Evolutionary conservation across 2,329 filamentous ascomycete genomes (phyloP).

Genomic region (Nigrospora sphaerica): DNA sequence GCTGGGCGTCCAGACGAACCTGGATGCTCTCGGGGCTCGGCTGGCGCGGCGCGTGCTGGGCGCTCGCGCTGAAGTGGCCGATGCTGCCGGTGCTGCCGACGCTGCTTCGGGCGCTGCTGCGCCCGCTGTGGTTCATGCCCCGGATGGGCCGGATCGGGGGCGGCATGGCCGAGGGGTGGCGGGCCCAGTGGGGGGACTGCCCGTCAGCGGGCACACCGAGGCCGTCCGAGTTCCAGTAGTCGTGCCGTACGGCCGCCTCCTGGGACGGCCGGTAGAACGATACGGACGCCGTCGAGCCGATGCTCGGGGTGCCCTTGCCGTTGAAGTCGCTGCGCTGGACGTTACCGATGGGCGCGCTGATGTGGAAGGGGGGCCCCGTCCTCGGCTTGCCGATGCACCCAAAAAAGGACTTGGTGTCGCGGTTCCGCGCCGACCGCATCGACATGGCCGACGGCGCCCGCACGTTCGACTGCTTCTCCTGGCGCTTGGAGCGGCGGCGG

Average conservation of each 20-base stretch:
- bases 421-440: not conserved
- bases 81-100: not conserved
- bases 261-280: too few relatives aligned
- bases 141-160: not conserved
- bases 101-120: not conserved
- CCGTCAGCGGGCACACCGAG: too few relatives aligned
- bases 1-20: too few relatives aligned
- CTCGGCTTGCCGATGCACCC: not conserved
- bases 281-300: not conserved
- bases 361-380: not conserved
- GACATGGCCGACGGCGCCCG: too few relatives aligned
- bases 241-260: too few relatives aligned
- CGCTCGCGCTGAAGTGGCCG: not conserved
- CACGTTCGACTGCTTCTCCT: not conserved
- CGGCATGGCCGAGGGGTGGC: not conserved
- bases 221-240: too few relatives aligned
- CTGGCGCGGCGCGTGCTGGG: too few relatives aligned
- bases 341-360: not conserved
- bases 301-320: not conserved
- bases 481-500: not conserved
- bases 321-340: not conserved
- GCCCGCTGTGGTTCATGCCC: not conserved
- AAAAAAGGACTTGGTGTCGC: not conserved
- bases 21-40: too few relatives aligned
- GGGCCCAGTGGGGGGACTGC: not conserved